Conservation (phyloP, 2,329 filamentous ascomycete species). For the Talaromyces rugulosus region DNA sequence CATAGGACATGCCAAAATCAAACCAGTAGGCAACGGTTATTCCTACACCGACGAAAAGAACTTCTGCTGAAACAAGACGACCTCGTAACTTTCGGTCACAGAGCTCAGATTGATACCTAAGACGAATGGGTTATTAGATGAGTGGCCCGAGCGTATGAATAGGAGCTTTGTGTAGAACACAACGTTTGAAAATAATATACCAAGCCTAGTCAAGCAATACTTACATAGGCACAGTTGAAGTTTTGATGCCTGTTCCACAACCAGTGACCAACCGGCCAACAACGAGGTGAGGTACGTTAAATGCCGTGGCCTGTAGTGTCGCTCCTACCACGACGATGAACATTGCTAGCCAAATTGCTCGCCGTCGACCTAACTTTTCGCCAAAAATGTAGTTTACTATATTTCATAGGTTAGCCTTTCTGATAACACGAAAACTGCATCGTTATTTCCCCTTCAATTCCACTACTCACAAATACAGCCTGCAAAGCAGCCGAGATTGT, state of each 20-base stretch:
- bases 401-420: too few relatives aligned
- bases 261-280: conserved; percentile 45
- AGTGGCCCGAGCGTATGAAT: too few relatives aligned
- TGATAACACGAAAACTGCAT: too few relatives aligned
- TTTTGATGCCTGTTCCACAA: conserved; percentile 39
- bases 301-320: conserved; percentile 22
- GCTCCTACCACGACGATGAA: conserved; percentile 14
- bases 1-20: conserved; percentile 32
- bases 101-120: neutral
- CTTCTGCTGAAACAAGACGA: neutral
- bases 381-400: neutral
- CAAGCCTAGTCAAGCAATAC: too few relatives aligned
- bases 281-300: conserved; percentile 20
- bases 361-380: neutral
- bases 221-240: neutral
- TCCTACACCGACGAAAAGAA: neutral
- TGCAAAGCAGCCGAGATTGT: neutral
- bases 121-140: too few relatives aligned
- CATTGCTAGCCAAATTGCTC: neutral
- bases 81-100: neutral
- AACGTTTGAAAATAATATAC: too few relatives aligned
- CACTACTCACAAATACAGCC: neutral
- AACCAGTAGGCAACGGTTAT: conserved; percentile 11
- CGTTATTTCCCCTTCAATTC: too few relatives aligned
- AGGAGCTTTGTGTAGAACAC: too few relatives aligned